phyloP scores from a whole-genome alignment of 208 protist species.

The Strigomonas culicis region DNA sequence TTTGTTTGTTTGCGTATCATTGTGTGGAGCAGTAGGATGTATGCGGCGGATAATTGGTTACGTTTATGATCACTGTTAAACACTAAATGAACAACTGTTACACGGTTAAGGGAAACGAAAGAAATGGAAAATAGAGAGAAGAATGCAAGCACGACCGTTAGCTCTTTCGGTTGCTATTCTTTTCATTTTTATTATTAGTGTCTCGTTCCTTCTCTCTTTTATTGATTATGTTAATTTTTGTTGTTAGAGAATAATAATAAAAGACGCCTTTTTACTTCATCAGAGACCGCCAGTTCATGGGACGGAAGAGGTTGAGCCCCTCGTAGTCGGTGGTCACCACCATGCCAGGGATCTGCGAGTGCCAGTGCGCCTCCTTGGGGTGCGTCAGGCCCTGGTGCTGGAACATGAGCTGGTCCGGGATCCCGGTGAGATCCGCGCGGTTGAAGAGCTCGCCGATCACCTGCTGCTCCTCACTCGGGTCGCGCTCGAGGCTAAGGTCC shows the following conservation, averaged over 20 bases:
- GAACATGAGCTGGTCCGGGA: constrained; percentile 97
- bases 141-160: too few species aligned
- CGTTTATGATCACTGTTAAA: too few species aligned
- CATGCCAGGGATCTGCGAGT: constrained; percentile 95
- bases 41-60: too few species aligned
- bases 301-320: constrained; percentile 96
- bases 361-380: constrained; percentile 98
- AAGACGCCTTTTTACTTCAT: constrained; percentile 49
- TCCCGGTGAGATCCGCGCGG: constrained; percentile 66
- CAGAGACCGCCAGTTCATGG: constrained; percentile 93
- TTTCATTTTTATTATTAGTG: not conserved
- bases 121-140: too few species aligned
- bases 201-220: constrained; percentile 6
- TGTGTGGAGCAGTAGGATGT: too few species aligned
- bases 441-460: constrained; percentile 78
- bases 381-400: constrained; percentile 96
- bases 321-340: constrained; percentile 94
- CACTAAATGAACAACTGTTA: too few species aligned
- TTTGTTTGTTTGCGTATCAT: constrained; percentile 5
- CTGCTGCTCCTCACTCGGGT: constrained; percentile 90
- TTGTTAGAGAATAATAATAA: constrained; percentile 2
- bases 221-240: not conserved
- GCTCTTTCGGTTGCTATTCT: not conserved
- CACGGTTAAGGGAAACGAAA: too few species aligned
- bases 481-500: constrained; percentile 97